phyloP scores from a whole-genome alignment of 2,329 filamentous ascomycete species.

The Macrophomina pseudophaseolina region DNA sequence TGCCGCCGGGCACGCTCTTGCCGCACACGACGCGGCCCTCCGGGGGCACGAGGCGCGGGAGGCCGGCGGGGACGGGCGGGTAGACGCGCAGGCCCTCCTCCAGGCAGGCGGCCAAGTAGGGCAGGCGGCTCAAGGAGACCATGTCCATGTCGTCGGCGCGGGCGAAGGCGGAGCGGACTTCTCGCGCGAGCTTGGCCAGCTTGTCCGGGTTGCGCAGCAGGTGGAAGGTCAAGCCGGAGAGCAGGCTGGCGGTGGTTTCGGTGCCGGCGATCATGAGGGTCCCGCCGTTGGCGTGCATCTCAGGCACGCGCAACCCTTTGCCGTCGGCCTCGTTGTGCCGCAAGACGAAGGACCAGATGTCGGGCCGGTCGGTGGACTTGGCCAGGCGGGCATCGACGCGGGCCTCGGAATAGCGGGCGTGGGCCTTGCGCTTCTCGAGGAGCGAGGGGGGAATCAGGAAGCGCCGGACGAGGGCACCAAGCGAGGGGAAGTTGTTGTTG shows the following conservation, averaged over 20 bases:
- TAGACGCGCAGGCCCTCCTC: conserved; percentile 51
- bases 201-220: conserved; percentile 36
- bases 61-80: conserved; percentile 45
- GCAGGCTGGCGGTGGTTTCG: conserved; percentile 51
- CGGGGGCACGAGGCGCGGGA: conserved; percentile 42
- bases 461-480: neutral
- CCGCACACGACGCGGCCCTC: conserved; percentile 46
- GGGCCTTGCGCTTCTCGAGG: neutral
- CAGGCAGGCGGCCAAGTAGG: conserved; percentile 47
- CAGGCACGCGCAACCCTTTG: conserved; percentile 34
- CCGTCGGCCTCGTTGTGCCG: conserved; percentile 36
- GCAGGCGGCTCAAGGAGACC: conserved; percentile 36
- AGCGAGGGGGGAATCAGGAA: neutral
- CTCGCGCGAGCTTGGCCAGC: conserved; percentile 36
- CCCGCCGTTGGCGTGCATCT: conserved; percentile 47
- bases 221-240: conserved; percentile 46
- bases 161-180: conserved; percentile 37
- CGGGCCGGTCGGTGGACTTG: conserved; percentile 26
- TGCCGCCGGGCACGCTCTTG: conserved; percentile 40
- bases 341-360: conserved; percentile 50
- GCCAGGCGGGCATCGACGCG: conserved; percentile 35
- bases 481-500: neutral
- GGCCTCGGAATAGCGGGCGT: neutral
- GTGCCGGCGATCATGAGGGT: conserved; percentile 51
- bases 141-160: conserved; percentile 43